Conservation (phyloP, 805 yeast species). For the Metschnikowia baotianmanensis region DNA sequence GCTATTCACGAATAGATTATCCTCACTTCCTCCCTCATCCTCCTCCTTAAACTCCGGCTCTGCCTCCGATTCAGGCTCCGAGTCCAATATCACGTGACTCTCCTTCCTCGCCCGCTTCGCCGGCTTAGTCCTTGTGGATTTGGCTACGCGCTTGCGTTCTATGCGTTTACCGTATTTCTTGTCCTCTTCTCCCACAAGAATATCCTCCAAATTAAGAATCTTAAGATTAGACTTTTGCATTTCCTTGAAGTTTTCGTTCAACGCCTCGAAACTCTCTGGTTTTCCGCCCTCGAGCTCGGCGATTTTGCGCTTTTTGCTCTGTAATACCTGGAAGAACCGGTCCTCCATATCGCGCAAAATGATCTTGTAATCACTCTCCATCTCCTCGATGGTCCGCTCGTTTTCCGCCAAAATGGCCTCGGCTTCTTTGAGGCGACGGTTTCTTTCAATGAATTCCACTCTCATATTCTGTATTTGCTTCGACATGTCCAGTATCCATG, state of each 20-base stretch:
- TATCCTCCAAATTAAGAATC: slow-evolving; percentile 17
- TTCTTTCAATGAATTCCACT: background rate
- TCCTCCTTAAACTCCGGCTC: no score
- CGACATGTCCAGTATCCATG: slow-evolving; percentile 15
- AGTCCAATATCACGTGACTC: no score
- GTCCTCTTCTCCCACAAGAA: slow-evolving; percentile 11
- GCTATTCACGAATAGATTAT: no score
- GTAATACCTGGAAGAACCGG: slow-evolving; percentile 19
- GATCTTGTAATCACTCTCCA: slow-evolving; percentile 15
- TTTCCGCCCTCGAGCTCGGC: slow-evolving; percentile 15
- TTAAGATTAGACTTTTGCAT: slow-evolving; percentile 17
- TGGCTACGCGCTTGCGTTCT: background rate
- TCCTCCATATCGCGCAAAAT: slow-evolving; percentile 18
- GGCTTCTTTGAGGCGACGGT: background rate
- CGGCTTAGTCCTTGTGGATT: background rate
- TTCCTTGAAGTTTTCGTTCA: slow-evolving; percentile 13
- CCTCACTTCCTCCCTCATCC: no score
- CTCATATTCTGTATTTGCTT: slow-evolving; percentile 8
- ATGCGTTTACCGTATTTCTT: slow-evolving; percentile 6
- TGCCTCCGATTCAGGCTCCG: no score
- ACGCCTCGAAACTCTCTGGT: slow-evolving; percentile 7
- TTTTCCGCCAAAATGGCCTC: slow-evolving; percentile 5
- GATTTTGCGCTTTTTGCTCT: slow-evolving; percentile 15
- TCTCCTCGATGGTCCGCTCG: slow-evolving; percentile 14
- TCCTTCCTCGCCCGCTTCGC: no score